phyloP scores from a whole-genome alignment of 2,329 filamentous ascomycete genomes.

The Fusarium odoratissimum region DNA sequence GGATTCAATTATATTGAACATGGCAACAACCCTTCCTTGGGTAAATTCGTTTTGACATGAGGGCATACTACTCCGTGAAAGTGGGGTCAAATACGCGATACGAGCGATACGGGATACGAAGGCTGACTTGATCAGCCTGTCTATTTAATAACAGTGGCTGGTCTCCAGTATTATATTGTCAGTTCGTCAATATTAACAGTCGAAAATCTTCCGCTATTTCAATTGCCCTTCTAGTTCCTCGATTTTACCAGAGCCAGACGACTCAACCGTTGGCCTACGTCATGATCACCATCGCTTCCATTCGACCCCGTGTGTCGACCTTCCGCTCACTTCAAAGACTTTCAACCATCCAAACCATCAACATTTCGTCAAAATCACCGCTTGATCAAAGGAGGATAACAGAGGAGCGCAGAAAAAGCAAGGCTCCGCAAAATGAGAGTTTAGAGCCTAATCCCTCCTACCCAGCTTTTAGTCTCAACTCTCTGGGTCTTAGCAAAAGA shows the following conservation, averaged over 20 bases:
- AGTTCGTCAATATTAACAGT: rapidly evolving
- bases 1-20: neutral
- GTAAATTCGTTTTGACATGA: no score
- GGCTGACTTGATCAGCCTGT: slow-evolving; percentile 50
- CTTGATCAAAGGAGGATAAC: neutral
- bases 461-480: slow-evolving; percentile 43
- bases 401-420: neutral
- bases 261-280: neutral
- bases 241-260: rapidly evolving
- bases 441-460: slow-evolving; percentile 20
- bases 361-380: neutral
- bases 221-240: rapidly evolving
- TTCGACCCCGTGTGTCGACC: neutral
- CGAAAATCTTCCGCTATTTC: rapidly evolving
- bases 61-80: neutral
- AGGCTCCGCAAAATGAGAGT: neutral
- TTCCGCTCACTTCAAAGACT: neutral
- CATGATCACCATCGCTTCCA: neutral
- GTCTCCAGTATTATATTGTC: rapidly evolving
- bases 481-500: slow-evolving; percentile 46
- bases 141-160: neutral
- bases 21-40: neutral
- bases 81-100: neutral
- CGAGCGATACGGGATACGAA: neutral
- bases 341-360: rapidly evolving